Base-by-base conservation (phyloP, 2,329 filamentous ascomycete genomes). In the Botrytis squamosa region DNA sequence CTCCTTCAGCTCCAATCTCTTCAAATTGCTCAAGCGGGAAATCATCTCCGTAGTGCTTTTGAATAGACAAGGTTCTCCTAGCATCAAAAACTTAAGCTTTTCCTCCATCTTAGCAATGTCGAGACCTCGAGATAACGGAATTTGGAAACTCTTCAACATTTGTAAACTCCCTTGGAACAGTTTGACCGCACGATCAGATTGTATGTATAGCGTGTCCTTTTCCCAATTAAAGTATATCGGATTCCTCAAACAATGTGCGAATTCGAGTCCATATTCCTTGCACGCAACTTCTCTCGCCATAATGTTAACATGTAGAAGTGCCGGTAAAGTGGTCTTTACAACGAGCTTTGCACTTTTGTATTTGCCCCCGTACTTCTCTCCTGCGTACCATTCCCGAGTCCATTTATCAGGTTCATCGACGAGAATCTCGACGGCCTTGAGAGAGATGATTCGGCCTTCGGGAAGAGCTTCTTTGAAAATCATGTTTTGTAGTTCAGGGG, bases 21-120 rank as follows among this genome's bases (percentile, higher is more conserved):
- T 36, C 2, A 69, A 40, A 42, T 69, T 57, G 25, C n/a, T 22
- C 18, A 69, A 42, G 12, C 66, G 49, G 14, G 49, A 42, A 57
- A 69, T 44, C 49, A 57, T 57, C 38, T 69, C 66, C n/a, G 66
- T 69, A 9, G 66, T 69, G 38, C 49, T 69, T 69, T 33, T 69
- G 18, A 29, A 69, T 16, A 69, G 49, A 57, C 66, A 69, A 8
- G 66, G 66, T n/a, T 69, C 66, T 5, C 66, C 66, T 57, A 69
- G 18, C 49, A 69, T 69, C 25, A 69, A 16, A 29, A 57, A 69
- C n/a, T 42, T 69, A 6, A 69, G 66, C n/a, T 69, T 69, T 52
- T 57, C 49, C 40, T 57, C 49, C 49, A 69, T 57, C 52, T 59
- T 69, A 4, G 66, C 66, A 69, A 69, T 42, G 33, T 69, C 49